Evolutionary conservation across 2,329 filamentous ascomycete genomes (phyloP), one percentile per base, ranked within the genome.

Genomic region (Exophiala xenobiotica): DNA sequence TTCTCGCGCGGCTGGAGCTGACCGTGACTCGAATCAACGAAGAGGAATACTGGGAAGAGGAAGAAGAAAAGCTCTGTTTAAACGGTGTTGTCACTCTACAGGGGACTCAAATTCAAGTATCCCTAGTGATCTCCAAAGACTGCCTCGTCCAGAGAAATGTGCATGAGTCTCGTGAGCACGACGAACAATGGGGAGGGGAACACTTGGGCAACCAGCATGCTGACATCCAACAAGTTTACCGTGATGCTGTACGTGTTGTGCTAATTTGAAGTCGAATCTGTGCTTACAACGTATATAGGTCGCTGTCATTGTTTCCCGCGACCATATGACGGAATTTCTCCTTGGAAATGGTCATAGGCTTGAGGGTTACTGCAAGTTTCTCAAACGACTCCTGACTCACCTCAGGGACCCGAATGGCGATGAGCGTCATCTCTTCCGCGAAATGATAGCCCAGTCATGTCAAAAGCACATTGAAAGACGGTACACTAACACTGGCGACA

Each of bases 241-340:
- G 14, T 40, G 49, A 51, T 46, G 20, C 23, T 20, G 49, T 51
- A 51, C 16, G 49, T 46, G 19, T 22, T 26, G n/a, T 5, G n/a
- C 41, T 8, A 9, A 51, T 8, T 29, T 51, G 9, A 31, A n/a
- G 23, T n/a, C 20, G 20, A 45, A 16, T 29, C 35, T 16, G 33
- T 41, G 20, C 49, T 51, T 40, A 51, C 43, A 46, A 18, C 12
- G 33, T 31, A 24, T 20, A 37, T 23, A 51, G 49, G 49, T 51
- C 24, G 16, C 35, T 40, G 20, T 51, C 27, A 46, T 51, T 40
- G 49, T 46, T 31, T 18, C 42, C 27, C 41, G 40, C 19, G 43
- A 31, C 19, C 16, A 20, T 4, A 20, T 46, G 31, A 40, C 27
- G 5, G 12, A 31, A 40, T 46, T 51, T 19, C 26, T 27, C 26